These are phyloP conservation scores for Beauveria pseudobassiana DNA, from an alignment of 2,329 filamentous ascomycete species.

Conservation along the genomic window DNA sequence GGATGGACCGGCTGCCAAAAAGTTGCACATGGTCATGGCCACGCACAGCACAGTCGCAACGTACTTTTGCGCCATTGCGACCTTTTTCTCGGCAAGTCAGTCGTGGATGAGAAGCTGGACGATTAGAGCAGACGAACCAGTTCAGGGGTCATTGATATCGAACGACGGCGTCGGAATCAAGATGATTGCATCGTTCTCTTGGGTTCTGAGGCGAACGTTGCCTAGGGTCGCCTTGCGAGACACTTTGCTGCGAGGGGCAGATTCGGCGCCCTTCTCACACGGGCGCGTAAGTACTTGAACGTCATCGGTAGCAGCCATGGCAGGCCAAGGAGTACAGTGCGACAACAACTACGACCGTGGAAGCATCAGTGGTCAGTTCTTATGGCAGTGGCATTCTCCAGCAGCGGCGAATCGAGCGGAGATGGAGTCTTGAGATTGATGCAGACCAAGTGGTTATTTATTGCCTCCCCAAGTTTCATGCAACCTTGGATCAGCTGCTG, in stretches of 20 bases:
- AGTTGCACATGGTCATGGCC: conserved; percentile 50
- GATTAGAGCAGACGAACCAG: conserved; percentile 30
- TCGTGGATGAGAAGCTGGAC: background rate
- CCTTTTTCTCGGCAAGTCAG: conserved; percentile 22
- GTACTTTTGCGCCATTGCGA: conserved; percentile 41
- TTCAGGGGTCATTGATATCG: conserved; percentile 39
- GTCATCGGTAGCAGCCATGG: background rate
- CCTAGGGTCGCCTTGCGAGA: conserved; percentile 26
- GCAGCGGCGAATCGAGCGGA: background rate
- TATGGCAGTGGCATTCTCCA: background rate
- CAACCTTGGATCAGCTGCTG: background rate
- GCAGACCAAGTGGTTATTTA: background rate
- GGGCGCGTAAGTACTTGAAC: background rate
- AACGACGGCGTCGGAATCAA: conserved; percentile 37
- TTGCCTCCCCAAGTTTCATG: background rate
- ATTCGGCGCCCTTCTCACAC: background rate
- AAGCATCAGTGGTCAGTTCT: background rate
- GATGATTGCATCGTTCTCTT: conserved; percentile 38
- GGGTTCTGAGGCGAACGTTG: conserved; percentile 33
- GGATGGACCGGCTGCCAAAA: conserved; percentile 46
- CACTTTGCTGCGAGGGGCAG: background rate
- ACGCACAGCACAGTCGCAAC: conserved; percentile 41
- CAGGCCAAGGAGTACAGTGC: background rate
- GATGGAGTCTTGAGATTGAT: background rate
- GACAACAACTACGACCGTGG: background rate